Conservation (phyloP, 768 basidiomycete genomes). For the Xanthoconium stramineum region DNA sequence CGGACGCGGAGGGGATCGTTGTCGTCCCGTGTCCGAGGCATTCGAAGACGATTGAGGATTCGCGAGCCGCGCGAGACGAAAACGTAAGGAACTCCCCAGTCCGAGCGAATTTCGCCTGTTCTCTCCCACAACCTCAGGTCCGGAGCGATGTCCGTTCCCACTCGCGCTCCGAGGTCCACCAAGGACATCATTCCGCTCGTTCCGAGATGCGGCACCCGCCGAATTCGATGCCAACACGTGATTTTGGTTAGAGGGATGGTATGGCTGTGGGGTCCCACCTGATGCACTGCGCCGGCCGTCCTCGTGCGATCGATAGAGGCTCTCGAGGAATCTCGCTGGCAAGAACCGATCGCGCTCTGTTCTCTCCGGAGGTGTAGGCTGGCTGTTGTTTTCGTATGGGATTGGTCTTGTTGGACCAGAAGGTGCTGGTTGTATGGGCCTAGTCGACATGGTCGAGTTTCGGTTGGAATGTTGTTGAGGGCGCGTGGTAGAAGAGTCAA, state of each 20-base stretch:
- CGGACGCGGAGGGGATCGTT: conserved; percentile 25
- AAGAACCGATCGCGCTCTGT: conserved; percentile 25
- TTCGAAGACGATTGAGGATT: conserved; percentile 16
- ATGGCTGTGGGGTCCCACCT: conserved; percentile 7
- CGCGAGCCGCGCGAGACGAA: conserved; percentile 24
- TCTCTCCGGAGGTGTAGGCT: conserved; percentile 13
- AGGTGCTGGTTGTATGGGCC: conserved; percentile 6
- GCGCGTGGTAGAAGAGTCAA: conserved; percentile 9
- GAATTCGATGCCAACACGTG: neutral
- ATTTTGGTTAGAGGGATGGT: conserved; percentile 5
- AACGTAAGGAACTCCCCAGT: conserved; percentile 27
- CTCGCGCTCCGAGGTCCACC: conserved; percentile 3
- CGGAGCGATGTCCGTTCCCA: conserved; percentile 10
- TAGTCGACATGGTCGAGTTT: conserved; percentile 7
- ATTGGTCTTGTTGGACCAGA: conserved; percentile 9
- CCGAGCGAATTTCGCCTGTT: conserved; percentile 18
- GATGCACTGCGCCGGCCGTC: conserved; percentile 22
- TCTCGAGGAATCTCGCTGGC: conserved; percentile 22
- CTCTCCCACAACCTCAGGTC: conserved; percentile 9
- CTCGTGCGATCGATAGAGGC: conserved; percentile 21
- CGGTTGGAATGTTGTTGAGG: conserved; percentile 9
- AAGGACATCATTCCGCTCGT: conserved; percentile 8
- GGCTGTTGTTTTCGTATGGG: conserved; percentile 15
- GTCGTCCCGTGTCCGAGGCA: conserved; percentile 4
- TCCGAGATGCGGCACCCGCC: conserved; percentile 1